A percentile compares a stretch with the other conserved stretches of the same genome.
Conservation (phyloP, 2,329 filamentous ascomycete genomes). For the Penicillium sumatraense region DNA sequence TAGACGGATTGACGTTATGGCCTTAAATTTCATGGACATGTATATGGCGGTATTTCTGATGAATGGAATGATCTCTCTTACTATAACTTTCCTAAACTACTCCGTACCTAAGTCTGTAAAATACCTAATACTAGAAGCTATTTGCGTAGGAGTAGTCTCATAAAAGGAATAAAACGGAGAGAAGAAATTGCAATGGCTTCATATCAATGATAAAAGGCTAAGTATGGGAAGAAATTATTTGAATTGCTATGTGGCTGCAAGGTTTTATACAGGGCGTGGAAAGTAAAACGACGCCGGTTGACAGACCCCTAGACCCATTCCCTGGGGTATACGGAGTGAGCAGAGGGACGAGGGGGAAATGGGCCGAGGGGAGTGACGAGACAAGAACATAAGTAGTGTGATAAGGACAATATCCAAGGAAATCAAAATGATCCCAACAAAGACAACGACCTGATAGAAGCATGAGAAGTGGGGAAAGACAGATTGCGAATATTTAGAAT, state of each 20-base stretch:
- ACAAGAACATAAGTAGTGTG: conserved; percentile 14
- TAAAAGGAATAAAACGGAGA: neutral
- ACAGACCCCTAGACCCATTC: conserved; percentile 23
- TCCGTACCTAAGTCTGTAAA: no score
- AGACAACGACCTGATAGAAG: neutral
- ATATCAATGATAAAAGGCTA: no score
- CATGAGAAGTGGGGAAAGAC: neutral
- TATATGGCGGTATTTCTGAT: conserved; percentile 22
- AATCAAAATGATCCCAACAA: neutral
- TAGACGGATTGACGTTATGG: conserved; percentile 14
- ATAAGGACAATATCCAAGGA: neutral
- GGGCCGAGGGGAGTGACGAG: conserved; percentile 25
- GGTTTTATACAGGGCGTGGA: conserved; percentile 27
- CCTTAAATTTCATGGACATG: conserved; percentile 18
- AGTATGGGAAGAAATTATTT: conserved; percentile 5
- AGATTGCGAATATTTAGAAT: neutral
- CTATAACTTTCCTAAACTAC: no score
- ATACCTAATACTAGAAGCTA: no score
- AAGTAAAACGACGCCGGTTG: conserved; percentile 19
- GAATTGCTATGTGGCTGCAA: conserved; percentile 20
- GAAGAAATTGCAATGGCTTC: no score
- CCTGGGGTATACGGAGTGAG: conserved; percentile 30
- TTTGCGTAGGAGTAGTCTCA: no score
- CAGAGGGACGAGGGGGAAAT: conserved; percentile 21
- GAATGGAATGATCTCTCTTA: conserved; percentile 25